phyloP scores from a whole-genome alignment of 208 protist genomes.

The Leptomonas seymouri region DNA sequence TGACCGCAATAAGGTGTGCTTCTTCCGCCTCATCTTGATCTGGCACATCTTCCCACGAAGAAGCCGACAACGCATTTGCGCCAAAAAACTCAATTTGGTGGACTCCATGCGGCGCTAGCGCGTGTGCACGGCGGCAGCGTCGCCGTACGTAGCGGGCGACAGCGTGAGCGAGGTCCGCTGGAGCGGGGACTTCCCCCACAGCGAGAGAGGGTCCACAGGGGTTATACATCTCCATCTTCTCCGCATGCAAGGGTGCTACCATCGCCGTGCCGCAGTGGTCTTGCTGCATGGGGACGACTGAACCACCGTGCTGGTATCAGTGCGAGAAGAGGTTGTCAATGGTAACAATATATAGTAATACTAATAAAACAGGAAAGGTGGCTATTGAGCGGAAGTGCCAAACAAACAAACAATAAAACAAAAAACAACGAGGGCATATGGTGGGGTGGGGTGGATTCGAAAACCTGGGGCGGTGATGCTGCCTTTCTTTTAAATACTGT shows the following conservation, averaged over 20 bases:
- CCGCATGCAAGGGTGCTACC: background rate
- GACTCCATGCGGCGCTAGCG: too few relatives aligned
- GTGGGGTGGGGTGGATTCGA: too few relatives aligned
- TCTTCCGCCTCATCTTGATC: background rate
- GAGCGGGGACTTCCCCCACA: background rate
- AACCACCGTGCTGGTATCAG: too few relatives aligned
- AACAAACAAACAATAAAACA: too few relatives aligned
- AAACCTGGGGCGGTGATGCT: too few relatives aligned
- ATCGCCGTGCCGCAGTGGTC: background rate
- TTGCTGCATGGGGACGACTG: background rate
- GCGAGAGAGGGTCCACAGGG: background rate
- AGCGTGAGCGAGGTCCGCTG: background rate
- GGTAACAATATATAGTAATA: too few relatives aligned
- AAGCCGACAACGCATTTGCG: background rate
- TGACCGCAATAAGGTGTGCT: background rate
- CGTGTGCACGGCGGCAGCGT: background rate
- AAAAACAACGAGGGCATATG: too few relatives aligned
- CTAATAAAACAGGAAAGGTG: too few relatives aligned
- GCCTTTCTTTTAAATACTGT: too few relatives aligned
- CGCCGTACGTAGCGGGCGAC: constrained; percentile 5
- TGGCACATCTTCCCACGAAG: background rate
- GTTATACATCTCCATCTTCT: background rate
- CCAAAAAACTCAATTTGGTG: too few relatives aligned
- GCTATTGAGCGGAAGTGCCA: too few relatives aligned
- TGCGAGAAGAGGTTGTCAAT: too few relatives aligned